Evolutionary conservation across 1,284 basidiomycete genomes (phyloP).

Genomic region (Sporisorium exsertum): DNA sequence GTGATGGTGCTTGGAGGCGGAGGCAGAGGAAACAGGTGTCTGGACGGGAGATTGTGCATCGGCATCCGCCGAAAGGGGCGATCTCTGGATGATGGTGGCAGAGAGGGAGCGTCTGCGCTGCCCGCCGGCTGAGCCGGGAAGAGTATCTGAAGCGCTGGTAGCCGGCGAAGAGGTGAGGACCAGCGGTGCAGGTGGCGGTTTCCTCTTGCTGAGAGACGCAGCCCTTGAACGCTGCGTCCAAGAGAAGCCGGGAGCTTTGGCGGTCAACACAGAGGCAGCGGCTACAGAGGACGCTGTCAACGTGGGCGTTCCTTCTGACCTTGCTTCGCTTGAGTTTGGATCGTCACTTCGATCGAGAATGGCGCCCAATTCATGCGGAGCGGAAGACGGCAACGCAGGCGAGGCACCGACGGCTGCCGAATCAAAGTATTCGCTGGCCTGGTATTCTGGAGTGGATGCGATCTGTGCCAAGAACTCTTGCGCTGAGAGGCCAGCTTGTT

Average conservation of each 20-base stretch:
- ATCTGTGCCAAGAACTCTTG: slow-evolving; percentile 43
- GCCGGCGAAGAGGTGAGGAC: slow-evolving; percentile 39
- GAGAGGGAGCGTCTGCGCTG: slow-evolving; percentile 25
- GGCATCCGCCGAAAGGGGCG: slow-evolving; percentile 24
- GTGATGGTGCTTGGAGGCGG: background rate
- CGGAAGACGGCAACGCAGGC: background rate
- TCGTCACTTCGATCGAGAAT: background rate
- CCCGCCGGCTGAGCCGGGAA: slow-evolving; percentile 23
- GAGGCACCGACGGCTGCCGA: slow-evolving; percentile 2
- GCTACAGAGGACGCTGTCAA: slow-evolving; percentile 7
- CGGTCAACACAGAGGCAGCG: slow-evolving; percentile 2
- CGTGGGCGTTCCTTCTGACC: background rate
- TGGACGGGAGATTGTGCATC: background rate
- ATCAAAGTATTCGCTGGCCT: slow-evolving; percentile 38
- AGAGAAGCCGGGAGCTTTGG: slow-evolving; percentile 26
- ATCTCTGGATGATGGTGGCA: slow-evolving; percentile 21
- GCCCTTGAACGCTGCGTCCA: slow-evolving; percentile 27
- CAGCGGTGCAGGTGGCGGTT: slow-evolving; percentile 36
- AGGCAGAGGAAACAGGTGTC: slow-evolving; percentile 10
- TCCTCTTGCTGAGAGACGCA: slow-evolving; percentile 21
- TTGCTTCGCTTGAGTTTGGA: background rate
- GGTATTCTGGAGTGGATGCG: slow-evolving; percentile 38
- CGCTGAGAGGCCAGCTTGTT: slow-evolving; percentile 18
- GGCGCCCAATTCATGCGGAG: background rate
- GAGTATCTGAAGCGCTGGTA: slow-evolving; percentile 24